These are phyloP conservation scores for Recurvomyces mirabilis DNA, from an alignment of 495 filamentous ascomycete genomes.

Conservation along the genomic window DNA sequence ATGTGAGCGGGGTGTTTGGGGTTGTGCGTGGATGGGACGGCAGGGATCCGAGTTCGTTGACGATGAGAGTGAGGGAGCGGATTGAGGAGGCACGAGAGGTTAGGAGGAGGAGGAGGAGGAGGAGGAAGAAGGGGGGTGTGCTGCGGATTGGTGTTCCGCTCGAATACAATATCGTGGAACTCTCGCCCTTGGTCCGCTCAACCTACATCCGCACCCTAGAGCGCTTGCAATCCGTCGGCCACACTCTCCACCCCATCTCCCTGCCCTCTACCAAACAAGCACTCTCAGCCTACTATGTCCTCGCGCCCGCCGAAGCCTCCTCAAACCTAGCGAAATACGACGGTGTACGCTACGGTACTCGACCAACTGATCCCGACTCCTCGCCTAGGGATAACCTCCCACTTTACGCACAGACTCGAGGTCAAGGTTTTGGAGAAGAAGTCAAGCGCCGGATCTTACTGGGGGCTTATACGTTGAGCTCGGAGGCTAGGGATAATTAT, in stretches of 20 bases:
- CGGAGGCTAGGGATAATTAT: constrained; percentile 87
- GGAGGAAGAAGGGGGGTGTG: background rate
- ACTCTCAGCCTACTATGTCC: constrained; percentile 84
- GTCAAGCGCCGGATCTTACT: constrained; percentile 78
- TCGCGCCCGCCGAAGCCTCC: constrained; percentile 88
- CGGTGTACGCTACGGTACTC: constrained; percentile 75
- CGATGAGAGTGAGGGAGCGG: constrained; percentile 36
- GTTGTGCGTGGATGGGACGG: constrained; percentile 51
- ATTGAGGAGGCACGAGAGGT: constrained; percentile 5
- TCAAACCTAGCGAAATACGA: constrained; percentile 98
- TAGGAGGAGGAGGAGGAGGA: background rate
- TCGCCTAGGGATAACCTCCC: constrained; percentile 26
- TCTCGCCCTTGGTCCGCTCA: constrained; percentile 53
- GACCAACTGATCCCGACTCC: constrained; percentile 26
- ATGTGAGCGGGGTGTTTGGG: constrained; percentile 46
- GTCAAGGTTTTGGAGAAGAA: constrained; percentile 65
- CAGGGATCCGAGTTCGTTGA: constrained; percentile 67
- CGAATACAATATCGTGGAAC: constrained; percentile 80
- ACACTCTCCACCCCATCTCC: constrained; percentile 62
- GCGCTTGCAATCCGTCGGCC: constrained; percentile 48
- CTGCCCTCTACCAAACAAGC: constrained; percentile 75
- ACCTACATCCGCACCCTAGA: constrained; percentile 56
- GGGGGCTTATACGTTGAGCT: constrained; percentile 82
- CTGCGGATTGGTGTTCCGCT: constrained; percentile 60
- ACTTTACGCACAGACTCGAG: constrained; percentile 66